Evolutionary conservation across 257 asterid species (phyloP), one percentile per base, ranked within the genome.

Genomic region (Nicotiana benthamiana): DNA sequence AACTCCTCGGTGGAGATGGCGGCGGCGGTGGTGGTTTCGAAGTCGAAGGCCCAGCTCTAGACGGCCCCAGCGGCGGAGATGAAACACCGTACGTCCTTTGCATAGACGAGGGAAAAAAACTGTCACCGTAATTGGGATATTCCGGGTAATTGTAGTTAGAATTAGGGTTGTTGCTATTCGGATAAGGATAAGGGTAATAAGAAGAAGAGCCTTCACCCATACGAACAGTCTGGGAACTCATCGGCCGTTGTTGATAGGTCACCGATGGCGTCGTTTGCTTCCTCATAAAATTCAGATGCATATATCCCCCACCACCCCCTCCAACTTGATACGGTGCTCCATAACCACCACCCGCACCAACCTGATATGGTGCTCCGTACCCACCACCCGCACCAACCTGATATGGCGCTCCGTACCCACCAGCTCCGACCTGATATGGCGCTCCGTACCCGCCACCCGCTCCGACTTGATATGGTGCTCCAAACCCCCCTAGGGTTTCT

Each of bases 1-100:
- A 91, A 61, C 91, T 79, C 61, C 91, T 88, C 0, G 98, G 98
- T 0, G 99, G 99, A 9, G 97, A 85, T 0, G 91, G 91, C 0
- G 98, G 99, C 2, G 99, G 98, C n/a, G 96, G 92, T 2, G 93
- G 91, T 20, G 91, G 87, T 83, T 89, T 89, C 22, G 97, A 88
- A 62, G 92, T 79, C 2, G 89, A 83, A 1, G 80, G 56, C 13
- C 78, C 82, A 60, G 43, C 10, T 16, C 62, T 79, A 11, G 81
- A 62, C 7, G 65, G 88, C 6, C 84, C 85, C 34, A 77, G 66
- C 27, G 59, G 59, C 12, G 85, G 82, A 20, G 87, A 85, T 80
- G 85, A 83, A 40, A 88, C 87, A 48, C 77, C 85, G 20, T 87
- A 90, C 0, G 83, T 85, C 10, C 82, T 79, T 9, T 89, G 85